Evolutionary conservation across 306 rosid genomes (phyloP).

Genomic region (barrel medic (Medicago truncatula)): MtrunA17r5.0-ANR NC_053049.1:7308501-7309000

Average conservation of each 20-base stretch:
- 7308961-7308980: too few species aligned
- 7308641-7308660: constrained; percentile 64
- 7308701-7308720: constrained; percentile 89
- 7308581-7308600: constrained; percentile 12
- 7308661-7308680: constrained; percentile 71
- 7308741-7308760: constrained; percentile 71
- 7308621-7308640: constrained; percentile 25
- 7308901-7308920: constrained; percentile 9
- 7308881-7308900: constrained; percentile 6
- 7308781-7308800: constrained; percentile 19
- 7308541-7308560: neutral
- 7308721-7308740: constrained; percentile 86
- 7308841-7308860: neutral
- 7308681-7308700: constrained; percentile 64
- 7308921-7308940: neutral
- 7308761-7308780: neutral
- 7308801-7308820: constrained; percentile 21
- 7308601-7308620: constrained; percentile 12
- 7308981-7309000: too few species aligned
- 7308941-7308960: too few species aligned
- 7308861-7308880: neutral
- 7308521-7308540: neutral
- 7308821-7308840: constrained; percentile 6
- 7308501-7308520: constrained; percentile 11
- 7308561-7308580: constrained; percentile 21